Evolutionary conservation across 164 flowering plant species (phyloP).

Genomic region (Macadamia integrifolia): DNA sequence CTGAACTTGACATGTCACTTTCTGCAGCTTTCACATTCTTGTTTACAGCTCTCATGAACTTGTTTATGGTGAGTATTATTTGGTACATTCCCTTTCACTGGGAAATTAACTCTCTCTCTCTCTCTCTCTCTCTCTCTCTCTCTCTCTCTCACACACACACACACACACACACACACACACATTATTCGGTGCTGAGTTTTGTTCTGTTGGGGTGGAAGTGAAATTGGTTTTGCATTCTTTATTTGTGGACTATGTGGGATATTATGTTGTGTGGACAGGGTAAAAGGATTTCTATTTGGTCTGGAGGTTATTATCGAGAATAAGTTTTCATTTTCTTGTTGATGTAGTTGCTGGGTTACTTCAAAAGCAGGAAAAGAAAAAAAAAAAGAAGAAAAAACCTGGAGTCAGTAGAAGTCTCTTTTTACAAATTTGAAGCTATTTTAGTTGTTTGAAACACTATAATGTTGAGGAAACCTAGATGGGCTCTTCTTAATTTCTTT

Average conservation of each 20-base stretch:
- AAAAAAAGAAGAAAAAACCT: too few relatives aligned
- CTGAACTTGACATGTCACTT: too few relatives aligned
- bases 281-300: conserved; percentile 1
- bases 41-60: too few relatives aligned
- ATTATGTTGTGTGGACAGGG: conserved; percentile 4
- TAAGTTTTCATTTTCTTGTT: neutral
- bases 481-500: neutral
- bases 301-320: conserved; percentile 3
- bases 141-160: too few relatives aligned
- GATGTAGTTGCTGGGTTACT: conserved; percentile 1
- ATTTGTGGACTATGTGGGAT: conserved; percentile 5
- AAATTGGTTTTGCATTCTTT: conserved; percentile 9
- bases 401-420: neutral
- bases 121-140: too few relatives aligned
- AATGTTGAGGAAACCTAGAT: neutral
- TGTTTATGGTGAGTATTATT: neutral
- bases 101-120: neutral
- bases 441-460: neutral
- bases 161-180: too few relatives aligned
- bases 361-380: neutral
- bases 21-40: too few relatives aligned
- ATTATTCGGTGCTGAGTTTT: neutral
- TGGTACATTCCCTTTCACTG: neutral
- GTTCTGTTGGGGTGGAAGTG: neutral
- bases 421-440: neutral